Evolutionary conservation across 1,284 basidiomycete genomes (phyloP), one percentile per base, ranked within the genome.

Genomic region (Ustilago shanxiensis): DNA sequence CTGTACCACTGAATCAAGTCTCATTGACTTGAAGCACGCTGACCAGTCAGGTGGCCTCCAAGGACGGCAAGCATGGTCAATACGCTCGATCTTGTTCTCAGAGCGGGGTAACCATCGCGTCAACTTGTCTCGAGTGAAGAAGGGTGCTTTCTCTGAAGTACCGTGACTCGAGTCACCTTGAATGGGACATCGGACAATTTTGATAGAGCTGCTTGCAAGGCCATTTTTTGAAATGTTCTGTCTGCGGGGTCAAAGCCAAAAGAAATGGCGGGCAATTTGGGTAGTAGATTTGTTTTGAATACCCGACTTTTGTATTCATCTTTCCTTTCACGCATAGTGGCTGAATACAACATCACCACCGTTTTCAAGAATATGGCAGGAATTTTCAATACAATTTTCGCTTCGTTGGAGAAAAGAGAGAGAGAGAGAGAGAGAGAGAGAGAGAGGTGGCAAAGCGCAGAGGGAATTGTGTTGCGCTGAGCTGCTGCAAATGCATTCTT

Each of bases 31-130:
- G n/a, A n/a, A 33, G 11, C 31, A 11, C 5, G 31, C 7, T 33
- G 31, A 11, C 11, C 11, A 7, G 31, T 7, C 31, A 7, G 31
- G 31, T 11, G 31, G 31, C 31, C 11, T 11, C 5, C 31, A 33
- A 33, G 31, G 31, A 33, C 31, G 31, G 31, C 7, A 33, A 33
- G 31, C 31, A 33, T 33, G 31, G 5, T 33, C 31, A 47, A 9
- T 8, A 47, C 44, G 14, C 22, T 47, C 44, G 51, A 24, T 59
- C 67, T 69, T 69, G n/a, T n/a, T n/a, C 60, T 51, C 49, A 60
- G 60, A 53, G 67, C 67, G 60, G 67, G 67, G 60, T 69, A 64
- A 63, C 35, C 20, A 56, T 22, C 22, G 10, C 44, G n/a, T n/a
- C n/a, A n/a, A n/a, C n/a, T n/a, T n/a, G n/a, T n/a, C n/a, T n/a